Evolutionary conservation across 805 yeast genomes (phyloP), one percentile per base, ranked within the genome.

Genomic region (Jamesozyma rosinii): DNA sequence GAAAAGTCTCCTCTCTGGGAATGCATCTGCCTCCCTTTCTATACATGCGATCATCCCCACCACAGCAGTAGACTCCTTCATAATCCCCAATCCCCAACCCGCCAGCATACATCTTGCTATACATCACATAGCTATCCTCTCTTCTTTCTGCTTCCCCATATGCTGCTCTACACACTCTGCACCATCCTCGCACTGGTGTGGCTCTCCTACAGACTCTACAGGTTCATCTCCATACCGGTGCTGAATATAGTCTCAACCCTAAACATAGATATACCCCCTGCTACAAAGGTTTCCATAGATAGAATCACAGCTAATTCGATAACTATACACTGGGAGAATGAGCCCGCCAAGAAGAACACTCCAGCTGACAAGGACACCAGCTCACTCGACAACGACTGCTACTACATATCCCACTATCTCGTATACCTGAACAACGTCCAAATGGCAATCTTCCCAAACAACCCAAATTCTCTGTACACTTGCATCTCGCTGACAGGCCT

Each of bases 251-350:
- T 59, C 15, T 52, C 52, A 27, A 53, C 55, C 24, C 40, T 59
- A 35, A 54, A 57, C 36, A 51, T 62, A 18, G 50, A 50, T 33
- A 57, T 57, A 11, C 65, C 66, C 26, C 61, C 62, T 15, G 57
- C 64, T 3, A 54, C 59, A 4, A 61, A 61, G 41, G 57, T 61
- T 4, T 61, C 66, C 2, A 58, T 62, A 19, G 66, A 62, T 44
- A 55, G 49, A 34, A 54, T 62, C n/a, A 49, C 61, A 4, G 45
- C 43, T 15, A 49, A 50, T 32, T 51, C 63, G 1, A 52, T 62
- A 6, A 57, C 64, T 2, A 44, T 62, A 13, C 64, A 61, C 48
- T 62, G 66, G 66, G 66, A 62, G 44, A 62, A 62, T 43, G 63
- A 61, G 41, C 48, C 52, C 2, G 11, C 29, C 14, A 41, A 44